phyloP scores from a whole-genome alignment of 768 basidiomycete genomes.

The Tricholoma matsutake region DNA sequence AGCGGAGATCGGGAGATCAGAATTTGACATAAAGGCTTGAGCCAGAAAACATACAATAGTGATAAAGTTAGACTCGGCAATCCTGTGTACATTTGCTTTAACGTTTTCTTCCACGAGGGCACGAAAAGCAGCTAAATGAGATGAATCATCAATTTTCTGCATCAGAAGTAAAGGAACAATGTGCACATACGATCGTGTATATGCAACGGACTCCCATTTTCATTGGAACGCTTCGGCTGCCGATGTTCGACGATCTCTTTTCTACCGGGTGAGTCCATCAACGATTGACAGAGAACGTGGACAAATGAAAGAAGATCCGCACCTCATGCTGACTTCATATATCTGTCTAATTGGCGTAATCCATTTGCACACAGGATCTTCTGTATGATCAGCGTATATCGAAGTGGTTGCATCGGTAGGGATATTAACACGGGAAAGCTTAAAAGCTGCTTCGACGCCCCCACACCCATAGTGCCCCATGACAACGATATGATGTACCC shows the following conservation, averaged over 20 bases:
- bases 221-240: background rate
- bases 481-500: conserved; percentile 38
- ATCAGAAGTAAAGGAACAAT: background rate
- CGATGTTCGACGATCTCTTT: conserved; percentile 18
- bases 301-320: background rate
- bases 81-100: conserved; percentile 23
- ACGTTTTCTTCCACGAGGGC: conserved; percentile 45
- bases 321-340: conserved; percentile 34
- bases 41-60: conserved; percentile 12
- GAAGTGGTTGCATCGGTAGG: background rate
- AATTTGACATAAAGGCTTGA: background rate
- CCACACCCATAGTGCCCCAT: conserved; percentile 46
- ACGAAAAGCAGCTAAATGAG: conserved; percentile 35
- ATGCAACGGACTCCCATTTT: background rate
- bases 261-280: conserved; percentile 34
- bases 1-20: background rate
- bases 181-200: background rate
- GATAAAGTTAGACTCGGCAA: conserved; percentile 17
- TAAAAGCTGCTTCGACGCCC: conserved; percentile 38
- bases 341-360: conserved; percentile 38
- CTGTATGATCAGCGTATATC: conserved; percentile 11
- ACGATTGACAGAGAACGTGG: conserved; percentile 4
- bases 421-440: conserved; percentile 15
- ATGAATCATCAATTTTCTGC: background rate
- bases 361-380: conserved; percentile 38